These are phyloP conservation scores for Acacia melanoxylon DNA, from an alignment of 306 rosid genomes.

Conservation along the genomic window DNA sequence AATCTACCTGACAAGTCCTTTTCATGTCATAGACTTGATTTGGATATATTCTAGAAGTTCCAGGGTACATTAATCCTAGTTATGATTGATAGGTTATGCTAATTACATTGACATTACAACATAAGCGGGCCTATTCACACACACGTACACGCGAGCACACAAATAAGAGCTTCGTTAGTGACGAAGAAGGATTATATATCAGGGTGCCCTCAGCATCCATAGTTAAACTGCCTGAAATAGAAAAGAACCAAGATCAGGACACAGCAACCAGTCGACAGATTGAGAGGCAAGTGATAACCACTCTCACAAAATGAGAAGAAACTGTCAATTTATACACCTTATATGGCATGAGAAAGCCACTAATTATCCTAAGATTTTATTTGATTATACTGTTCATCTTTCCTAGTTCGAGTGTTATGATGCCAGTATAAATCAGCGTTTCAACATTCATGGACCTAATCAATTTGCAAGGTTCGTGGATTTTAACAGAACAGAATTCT, in stretches of 20 bases:
- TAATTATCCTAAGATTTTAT: constrained; percentile 11
- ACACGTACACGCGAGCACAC: background rate
- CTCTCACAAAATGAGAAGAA: constrained; percentile 18
- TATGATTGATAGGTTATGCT: constrained; percentile 26
- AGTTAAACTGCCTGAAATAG: constrained; percentile 70
- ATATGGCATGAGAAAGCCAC: constrained; percentile 11
- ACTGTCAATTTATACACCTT: constrained; percentile 11
- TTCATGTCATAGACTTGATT: background rate
- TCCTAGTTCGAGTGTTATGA: background rate
- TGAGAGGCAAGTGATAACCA: constrained; percentile 36
- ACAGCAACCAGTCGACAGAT: background rate
- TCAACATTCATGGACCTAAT: constrained; percentile 10
- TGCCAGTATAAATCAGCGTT: constrained; percentile 10
- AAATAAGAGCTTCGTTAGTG: constrained; percentile 10
- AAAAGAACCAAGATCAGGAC: constrained; percentile 30
- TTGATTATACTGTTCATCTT: constrained; percentile 13
- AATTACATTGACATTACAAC: constrained; percentile 38
- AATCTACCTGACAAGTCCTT: background rate
- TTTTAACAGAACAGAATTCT: background rate
- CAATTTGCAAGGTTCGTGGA: background rate
- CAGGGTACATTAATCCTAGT: constrained; percentile 19
- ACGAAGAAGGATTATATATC: constrained; percentile 16
- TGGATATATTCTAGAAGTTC: background rate
- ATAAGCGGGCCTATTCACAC: constrained; percentile 23
- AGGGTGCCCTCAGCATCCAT: constrained; percentile 34